Conservation (phyloP, 768 basidiomycete species). For the Tulasnella sp. region DNA sequence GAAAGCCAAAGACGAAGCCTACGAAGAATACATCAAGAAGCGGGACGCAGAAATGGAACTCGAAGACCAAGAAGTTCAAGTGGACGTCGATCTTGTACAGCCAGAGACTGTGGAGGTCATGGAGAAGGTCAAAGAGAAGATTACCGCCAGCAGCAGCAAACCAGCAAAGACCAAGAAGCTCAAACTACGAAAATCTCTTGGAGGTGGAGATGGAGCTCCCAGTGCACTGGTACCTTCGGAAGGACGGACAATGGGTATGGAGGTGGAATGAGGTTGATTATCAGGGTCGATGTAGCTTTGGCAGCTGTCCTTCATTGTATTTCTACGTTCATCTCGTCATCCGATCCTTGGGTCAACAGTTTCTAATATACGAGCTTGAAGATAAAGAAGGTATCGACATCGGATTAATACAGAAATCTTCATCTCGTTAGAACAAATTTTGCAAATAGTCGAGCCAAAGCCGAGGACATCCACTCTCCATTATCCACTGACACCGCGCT, state of each 20-base stretch:
- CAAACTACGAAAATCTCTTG: constrained; percentile 10
- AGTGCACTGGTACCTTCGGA: constrained; percentile 81
- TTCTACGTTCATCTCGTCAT: background rate
- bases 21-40: constrained; percentile 71
- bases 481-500: background rate
- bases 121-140: constrained; percentile 70
- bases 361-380: background rate
- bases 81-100: constrained; percentile 68
- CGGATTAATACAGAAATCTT: background rate
- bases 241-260: constrained; percentile 89
- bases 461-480: background rate
- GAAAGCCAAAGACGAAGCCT: constrained; percentile 41
- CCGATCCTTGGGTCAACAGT: background rate
- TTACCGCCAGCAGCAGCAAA: constrained; percentile 64
- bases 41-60: constrained; percentile 42
- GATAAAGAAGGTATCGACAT: background rate
- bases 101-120: constrained; percentile 49
- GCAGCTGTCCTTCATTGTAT: background rate
- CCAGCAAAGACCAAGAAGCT: constrained; percentile 45
- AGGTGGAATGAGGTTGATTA: constrained; percentile 40
- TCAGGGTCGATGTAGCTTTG: background rate
- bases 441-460: background rate
- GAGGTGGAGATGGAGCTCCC: constrained; percentile 31
- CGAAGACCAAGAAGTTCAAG: constrained; percentile 63
- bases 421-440: background rate